phyloP scores from a whole-genome alignment of 2,329 filamentous ascomycete genomes.

The Ophiostoma sp. region DNA sequence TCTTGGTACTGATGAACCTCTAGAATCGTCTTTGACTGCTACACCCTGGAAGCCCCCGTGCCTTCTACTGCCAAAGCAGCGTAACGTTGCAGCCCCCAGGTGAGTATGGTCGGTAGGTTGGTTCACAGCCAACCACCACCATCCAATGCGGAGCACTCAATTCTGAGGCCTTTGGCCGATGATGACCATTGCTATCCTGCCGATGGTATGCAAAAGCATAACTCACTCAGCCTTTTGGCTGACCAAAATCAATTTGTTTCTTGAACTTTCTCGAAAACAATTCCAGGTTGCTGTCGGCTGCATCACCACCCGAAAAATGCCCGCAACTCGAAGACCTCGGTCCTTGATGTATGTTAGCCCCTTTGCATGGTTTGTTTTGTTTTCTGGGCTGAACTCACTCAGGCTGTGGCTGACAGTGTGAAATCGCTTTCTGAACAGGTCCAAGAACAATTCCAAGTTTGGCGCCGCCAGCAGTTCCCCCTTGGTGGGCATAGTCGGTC shows the following conservation, averaged over 20 bases:
- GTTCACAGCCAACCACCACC: not conserved
- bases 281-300: not conserved
- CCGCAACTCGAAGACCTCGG: not conserved
- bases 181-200: not conserved
- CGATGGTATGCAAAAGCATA: not conserved
- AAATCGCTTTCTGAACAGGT: too few relatives aligned
- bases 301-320: not conserved
- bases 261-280: too few relatives aligned
- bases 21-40: constrained; percentile 4
- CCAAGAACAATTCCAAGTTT: too few relatives aligned
- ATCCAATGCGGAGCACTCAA: not conserved
- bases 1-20: constrained; percentile 12
- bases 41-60: not conserved
- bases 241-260: not conserved
- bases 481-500: too few relatives aligned
- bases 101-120: not conserved
- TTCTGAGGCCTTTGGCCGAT: not conserved
- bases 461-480: too few relatives aligned
- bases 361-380: not conserved
- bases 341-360: not conserved
- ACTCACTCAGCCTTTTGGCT: not conserved
- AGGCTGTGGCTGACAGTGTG: too few relatives aligned
- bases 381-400: too few relatives aligned
- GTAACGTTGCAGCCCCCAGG: not conserved
- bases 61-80: not conserved